Base-by-base conservation (phyloP, 1,284 basidiomycete species). In the Rhodotorula sp. region DNA sequence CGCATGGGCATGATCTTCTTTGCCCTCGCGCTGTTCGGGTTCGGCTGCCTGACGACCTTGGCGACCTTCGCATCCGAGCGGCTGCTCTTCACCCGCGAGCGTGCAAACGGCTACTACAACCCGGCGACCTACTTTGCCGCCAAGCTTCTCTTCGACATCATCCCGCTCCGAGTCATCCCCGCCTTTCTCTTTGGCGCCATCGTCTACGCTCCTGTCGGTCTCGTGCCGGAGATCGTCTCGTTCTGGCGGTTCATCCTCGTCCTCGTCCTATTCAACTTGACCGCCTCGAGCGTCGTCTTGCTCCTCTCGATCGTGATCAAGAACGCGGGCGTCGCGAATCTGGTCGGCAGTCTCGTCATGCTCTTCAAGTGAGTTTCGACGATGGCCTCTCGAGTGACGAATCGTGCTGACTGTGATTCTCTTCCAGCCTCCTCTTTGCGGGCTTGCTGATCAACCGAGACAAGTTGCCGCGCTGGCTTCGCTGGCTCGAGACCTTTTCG, bases 181-280 rank as follows among this genome's bases (percentile, higher is more conserved):
- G 94, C 95, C 0, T 87, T 98, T 76, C 86, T 98, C 76, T 93
- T 95, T 73, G 95, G 95, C 38, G 91, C 91, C 16, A 97, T 98
- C 78, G 89, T 97, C 7, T 99, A 99, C 79, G 83, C 91, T 15
- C 87, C 97, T 12, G 92, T 97, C 5, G 95, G 95, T 14, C 88
- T 99, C 55, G 95, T 98, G 21, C 91, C 93, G 1, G 90, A 88
- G 10, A 89, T 97, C 7, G 84, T 87, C 0, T 88, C 87, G 23
- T 98, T 97, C 84, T 98, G 95, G 95, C 97, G 97, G 83, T 98
- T 98, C 84, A 89, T 97, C 83, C 87, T 99, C 75, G 90, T 89
- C 3, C 86, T 98, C 45, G 92, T 99, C 18, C 82, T 97, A 56
- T 98, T 98, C 87, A 98, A 97, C 82, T 83, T 98, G 69, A 90